Percentiles rank a stretch among this genome's conserved stretches.
Conservation (phyloP, 805 yeast genomes). For the Lipomyces chichibuensis region DNA sequence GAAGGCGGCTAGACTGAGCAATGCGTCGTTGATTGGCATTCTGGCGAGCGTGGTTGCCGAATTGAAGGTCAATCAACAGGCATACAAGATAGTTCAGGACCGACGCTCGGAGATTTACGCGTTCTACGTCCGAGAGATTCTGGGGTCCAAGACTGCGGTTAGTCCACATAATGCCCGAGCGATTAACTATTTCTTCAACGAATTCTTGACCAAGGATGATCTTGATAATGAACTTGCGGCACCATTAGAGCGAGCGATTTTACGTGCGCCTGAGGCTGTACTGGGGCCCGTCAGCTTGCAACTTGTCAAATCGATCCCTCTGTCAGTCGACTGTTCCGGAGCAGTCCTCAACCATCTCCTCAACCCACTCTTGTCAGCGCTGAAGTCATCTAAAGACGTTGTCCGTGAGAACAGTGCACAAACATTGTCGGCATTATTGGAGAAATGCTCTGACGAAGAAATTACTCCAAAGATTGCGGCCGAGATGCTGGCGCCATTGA, state of each 20-base stretch:
- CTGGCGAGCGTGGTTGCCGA: conserved; percentile 26
- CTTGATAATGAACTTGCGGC: conserved; percentile 55
- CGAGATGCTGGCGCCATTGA: conserved; percentile 61
- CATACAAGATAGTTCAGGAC: conserved; percentile 26
- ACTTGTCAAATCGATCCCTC: conserved; percentile 48
- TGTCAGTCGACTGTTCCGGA: conserved; percentile 50
- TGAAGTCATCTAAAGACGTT: conserved; percentile 72
- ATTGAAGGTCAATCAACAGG: conserved; percentile 34
- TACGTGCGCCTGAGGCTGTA: conserved; percentile 77
- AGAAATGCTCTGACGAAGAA: conserved; percentile 39
- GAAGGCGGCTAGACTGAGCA: conserved; percentile 12
- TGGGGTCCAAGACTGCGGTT: conserved; percentile 37
- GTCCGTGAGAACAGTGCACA: conserved; percentile 57
- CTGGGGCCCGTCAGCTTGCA: conserved; percentile 59
- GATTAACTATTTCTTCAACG: conserved; percentile 53
- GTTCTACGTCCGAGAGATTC: conserved; percentile 41
- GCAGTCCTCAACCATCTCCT: conserved; percentile 53
- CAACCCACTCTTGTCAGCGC: conserved; percentile 55
- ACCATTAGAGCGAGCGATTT: conserved; percentile 67
- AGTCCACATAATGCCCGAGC: conserved; percentile 20
- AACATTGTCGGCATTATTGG: conserved; percentile 44
- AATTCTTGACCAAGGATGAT: conserved; percentile 48
- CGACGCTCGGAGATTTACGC: conserved; percentile 32
- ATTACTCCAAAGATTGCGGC: conserved; percentile 49
- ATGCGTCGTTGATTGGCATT: conserved; percentile 24